Evolutionary conservation across 768 basidiomycete genomes (phyloP).

Genomic region (Gloeostereum incarnatum): DNA sequence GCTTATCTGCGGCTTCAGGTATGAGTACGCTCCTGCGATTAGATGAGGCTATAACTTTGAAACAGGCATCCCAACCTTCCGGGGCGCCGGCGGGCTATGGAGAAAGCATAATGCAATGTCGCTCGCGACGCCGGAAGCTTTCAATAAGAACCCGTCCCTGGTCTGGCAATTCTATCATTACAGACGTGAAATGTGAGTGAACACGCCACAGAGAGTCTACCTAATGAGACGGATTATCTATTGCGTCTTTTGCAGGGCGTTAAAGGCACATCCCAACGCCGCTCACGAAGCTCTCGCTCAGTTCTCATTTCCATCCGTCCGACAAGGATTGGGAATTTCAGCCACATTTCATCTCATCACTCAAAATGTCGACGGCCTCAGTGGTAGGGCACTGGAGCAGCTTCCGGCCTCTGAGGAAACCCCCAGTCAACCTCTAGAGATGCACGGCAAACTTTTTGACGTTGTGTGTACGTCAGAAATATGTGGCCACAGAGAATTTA

Average conservation of each 20-base stretch:
- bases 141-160: conserved; percentile 33
- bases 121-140: conserved; percentile 46
- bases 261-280: conserved; percentile 38
- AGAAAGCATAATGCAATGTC: conserved; percentile 36
- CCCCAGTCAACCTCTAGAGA: conserved; percentile 32
- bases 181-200: conserved; percentile 36
- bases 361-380: conserved; percentile 56
- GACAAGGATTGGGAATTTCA: conserved; percentile 26
- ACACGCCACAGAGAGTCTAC: background rate
- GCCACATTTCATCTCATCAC: conserved; percentile 41
- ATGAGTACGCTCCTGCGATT: conserved; percentile 8
- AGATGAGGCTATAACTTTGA: conserved; percentile 8
- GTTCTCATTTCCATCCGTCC: conserved; percentile 28
- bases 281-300: conserved; percentile 44
- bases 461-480: conserved; percentile 32
- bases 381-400: conserved; percentile 25
- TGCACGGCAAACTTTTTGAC: conserved; percentile 55
- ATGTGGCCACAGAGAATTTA: conserved; percentile 31
- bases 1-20: conserved; percentile 17
- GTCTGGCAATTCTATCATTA: conserved; percentile 65
- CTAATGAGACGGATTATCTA: conserved; percentile 7
- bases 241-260: conserved; percentile 26
- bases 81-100: conserved; percentile 44
- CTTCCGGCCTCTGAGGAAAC: conserved; percentile 8
- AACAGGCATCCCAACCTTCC: conserved; percentile 39